Evolutionary conservation across 176 grass and related monocot species (phyloP).

Genomic region (Eragrostis nindensis): DNA sequence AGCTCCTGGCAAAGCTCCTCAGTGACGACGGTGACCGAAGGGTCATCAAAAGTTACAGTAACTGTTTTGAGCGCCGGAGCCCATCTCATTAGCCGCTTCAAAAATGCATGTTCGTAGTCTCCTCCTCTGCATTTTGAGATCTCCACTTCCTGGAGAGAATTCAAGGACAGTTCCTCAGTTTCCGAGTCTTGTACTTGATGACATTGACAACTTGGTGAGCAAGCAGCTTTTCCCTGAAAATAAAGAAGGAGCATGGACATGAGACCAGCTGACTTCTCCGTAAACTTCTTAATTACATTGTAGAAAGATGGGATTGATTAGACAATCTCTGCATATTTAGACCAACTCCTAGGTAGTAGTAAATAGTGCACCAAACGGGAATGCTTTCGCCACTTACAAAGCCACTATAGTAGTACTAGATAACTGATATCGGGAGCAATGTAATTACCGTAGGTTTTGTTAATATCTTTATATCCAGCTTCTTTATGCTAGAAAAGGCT

Average conservation of each 20-base stretch:
- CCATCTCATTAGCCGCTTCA: background rate
- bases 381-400: too few relatives aligned
- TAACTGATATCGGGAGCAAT: too few relatives aligned
- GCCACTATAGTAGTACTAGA: too few relatives aligned
- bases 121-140: background rate
- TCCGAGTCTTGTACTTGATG: background rate
- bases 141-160: background rate
- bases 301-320: too few relatives aligned
- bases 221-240: background rate
- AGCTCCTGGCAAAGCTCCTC: slow-evolving; percentile 2
- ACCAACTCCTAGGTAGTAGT: too few relatives aligned
- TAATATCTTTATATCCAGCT: background rate
- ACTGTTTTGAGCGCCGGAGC: background rate
- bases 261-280: too few relatives aligned
- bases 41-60: background rate
- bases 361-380: too few relatives aligned
- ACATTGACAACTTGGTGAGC: background rate
- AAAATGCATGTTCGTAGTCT: background rate
- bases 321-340: too few relatives aligned
- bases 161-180: background rate
- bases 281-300: background rate
- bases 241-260: too few relatives aligned
- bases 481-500: background rate
- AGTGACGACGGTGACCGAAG: background rate
- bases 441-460: background rate